Evolutionary conservation across 352 stramenopile genomes (phyloP).

Genomic region (Blastocystis sp.): DNA sequence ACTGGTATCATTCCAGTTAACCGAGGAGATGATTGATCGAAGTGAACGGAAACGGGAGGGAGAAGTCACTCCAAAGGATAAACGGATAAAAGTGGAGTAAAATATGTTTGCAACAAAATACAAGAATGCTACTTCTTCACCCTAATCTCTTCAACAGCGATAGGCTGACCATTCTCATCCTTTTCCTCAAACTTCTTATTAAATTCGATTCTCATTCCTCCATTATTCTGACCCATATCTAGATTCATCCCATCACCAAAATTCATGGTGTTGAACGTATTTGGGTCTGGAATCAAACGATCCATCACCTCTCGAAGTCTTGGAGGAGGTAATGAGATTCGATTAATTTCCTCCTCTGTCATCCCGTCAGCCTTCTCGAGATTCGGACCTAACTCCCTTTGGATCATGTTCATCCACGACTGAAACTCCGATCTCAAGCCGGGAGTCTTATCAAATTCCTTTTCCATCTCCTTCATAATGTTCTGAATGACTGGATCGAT

Average conservation of each 20-base stretch:
- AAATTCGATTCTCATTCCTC: conserved; percentile 25
- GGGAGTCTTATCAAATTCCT: conserved; percentile 4
- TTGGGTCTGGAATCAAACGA: conserved; percentile 37
- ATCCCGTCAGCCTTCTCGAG: conserved; percentile 26
- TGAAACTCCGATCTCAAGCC: conserved; percentile 8
- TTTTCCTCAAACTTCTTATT: background rate
- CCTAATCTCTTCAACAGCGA: conserved; percentile 1
- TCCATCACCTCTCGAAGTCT: conserved; percentile 19
- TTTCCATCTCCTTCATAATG: conserved; percentile 7
- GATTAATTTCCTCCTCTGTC: background rate
- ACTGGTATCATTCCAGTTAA: conserved; percentile 77
- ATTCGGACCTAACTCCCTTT: background rate
- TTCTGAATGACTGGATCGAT: background rate
- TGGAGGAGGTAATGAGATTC: background rate
- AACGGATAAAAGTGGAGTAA: background rate
- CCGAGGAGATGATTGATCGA: conserved; percentile 61
- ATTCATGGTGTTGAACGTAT: background rate
- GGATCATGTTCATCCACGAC: background rate
- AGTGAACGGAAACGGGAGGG: background rate
- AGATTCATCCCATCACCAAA: background rate
- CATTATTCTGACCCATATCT: background rate
- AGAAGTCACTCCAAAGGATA: background rate
- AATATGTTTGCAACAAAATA: background rate
- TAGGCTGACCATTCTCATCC: background rate
- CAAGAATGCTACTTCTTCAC: background rate